Evolutionary conservation across 768 basidiomycete species (phyloP).

Genomic region (Gloeostereum incarnatum): DNA sequence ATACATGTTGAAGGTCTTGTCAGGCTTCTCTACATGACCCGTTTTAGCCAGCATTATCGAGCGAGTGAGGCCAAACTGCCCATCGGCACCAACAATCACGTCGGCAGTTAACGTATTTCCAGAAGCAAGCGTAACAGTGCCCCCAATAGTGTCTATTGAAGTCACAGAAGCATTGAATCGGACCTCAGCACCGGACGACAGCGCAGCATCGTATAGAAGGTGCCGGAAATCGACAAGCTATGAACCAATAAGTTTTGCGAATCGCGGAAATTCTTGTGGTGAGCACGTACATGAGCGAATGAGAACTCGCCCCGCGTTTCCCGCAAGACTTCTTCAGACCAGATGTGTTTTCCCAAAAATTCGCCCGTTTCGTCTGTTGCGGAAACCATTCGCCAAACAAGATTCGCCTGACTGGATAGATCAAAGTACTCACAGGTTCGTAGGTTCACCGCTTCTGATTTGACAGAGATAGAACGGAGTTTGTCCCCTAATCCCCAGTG

Average conservation of each 20-base stretch:
- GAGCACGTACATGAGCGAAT: slow-evolving; percentile 26
- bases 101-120: slow-evolving; percentile 36
- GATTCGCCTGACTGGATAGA: too few relatives aligned
- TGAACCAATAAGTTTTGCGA: too few relatives aligned
- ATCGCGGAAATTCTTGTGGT: slow-evolving; percentile 5
- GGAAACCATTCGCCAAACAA: background rate
- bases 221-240: slow-evolving; percentile 44
- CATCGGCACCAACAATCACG: slow-evolving; percentile 52
- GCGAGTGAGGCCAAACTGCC: slow-evolving; percentile 28
- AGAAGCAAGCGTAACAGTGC: slow-evolving; percentile 23
- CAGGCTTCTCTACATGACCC: slow-evolving; percentile 10
- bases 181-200: slow-evolving; percentile 32
- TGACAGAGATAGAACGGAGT: slow-evolving; percentile 2
- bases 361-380: slow-evolving; percentile 39
- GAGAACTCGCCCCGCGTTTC: slow-evolving; percentile 31
- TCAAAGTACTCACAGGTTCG: background rate
- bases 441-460: background rate
- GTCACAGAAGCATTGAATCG: slow-evolving; percentile 22
- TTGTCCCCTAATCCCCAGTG: slow-evolving; percentile 39
- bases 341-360: slow-evolving; percentile 34
- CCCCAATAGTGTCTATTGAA: slow-evolving; percentile 16
- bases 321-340: slow-evolving; percentile 43
- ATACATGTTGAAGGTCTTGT: slow-evolving; percentile 27
- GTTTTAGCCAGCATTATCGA: slow-evolving; percentile 22
- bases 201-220: slow-evolving; percentile 38